Evolutionary conservation across 202 grass and related monocot species (phyloP), one percentile per base, ranked within the genome.

Genomic region (Tripidium arundinaceum): DNA sequence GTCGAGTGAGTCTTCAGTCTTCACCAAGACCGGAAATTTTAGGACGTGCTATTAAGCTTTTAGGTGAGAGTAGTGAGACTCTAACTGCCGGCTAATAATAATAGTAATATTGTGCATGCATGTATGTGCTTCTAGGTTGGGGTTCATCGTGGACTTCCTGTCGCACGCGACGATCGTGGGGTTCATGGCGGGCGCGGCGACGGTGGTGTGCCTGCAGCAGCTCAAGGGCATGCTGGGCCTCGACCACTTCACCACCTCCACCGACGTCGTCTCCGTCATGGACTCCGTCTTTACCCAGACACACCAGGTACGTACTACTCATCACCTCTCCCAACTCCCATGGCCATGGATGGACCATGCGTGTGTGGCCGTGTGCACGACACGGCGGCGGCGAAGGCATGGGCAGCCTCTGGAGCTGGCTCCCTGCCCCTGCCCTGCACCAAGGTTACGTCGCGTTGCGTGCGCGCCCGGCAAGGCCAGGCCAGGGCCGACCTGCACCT

Each of bases 151-250:
- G 31, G 93, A 97, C 46, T 91, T 97, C 5, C 6, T 97, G 50
- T 97, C 93, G 33, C 90, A 97, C 76, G 93, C 93, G 33, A 87
- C 90, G 46, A 93, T 97, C 85, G 88, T 93, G 13, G 93, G 93
- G 41, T 97, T 97, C 86, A 97, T 97, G 93, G 93, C 29, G 16
- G 93, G 93, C 43, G 93, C 93, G 33, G 93, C 93, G 25, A 97
- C 90, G 66, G 90, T 97, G 77, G 93, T 97, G 50, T 93, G 88
- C 86, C 84, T 97, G n/a, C 93, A 97, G 66, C 93, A 97, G 81
- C 86, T 97, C 38, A 97, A 93, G 90, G 93, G 88, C 75, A 81
- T 97, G 66, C 84, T 97, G 16, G 90, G 93, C 77, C 88, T 97
- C 25, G 78, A 78, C 8, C 90, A 75, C 52, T 97, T 97, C 86